These are phyloP conservation scores for Globisporangium mamillatum DNA, from an alignment of 352 stramenopile genomes.

Conservation along the genomic window DNA sequence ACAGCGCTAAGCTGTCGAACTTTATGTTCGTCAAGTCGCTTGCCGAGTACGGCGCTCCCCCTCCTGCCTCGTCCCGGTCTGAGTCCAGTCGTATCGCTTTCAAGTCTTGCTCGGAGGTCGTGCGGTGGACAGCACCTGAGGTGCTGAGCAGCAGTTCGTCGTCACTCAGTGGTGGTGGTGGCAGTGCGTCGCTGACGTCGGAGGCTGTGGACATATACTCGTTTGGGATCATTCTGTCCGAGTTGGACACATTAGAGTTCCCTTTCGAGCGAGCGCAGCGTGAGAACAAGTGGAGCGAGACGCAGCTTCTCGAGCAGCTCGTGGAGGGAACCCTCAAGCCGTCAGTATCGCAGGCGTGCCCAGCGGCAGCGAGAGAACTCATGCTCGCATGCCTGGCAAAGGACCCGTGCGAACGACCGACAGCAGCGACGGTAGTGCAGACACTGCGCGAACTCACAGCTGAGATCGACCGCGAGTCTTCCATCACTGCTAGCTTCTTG, in stretches of 20 bases:
- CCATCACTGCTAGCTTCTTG: not conserved
- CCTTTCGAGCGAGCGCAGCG: slow-evolving; percentile 15
- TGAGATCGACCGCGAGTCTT: slow-evolving; percentile 7
- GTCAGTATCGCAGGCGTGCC: slow-evolving; percentile 6
- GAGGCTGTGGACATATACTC: slow-evolving; percentile 30
- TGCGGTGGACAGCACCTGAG: slow-evolving; percentile 20
- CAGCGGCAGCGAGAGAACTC: not conserved
- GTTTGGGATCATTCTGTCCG: slow-evolving; percentile 27
- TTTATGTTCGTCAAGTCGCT: slow-evolving; percentile 13
- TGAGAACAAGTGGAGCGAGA: slow-evolving; percentile 3
- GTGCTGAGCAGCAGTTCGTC: slow-evolving; percentile 11
- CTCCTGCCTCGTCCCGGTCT: slow-evolving; percentile 9
- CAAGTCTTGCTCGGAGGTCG: not conserved
- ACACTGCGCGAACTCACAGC: not conserved
- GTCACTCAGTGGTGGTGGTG: slow-evolving; percentile 19
- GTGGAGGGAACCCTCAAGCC: not conserved
- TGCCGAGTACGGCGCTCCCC: slow-evolving; percentile 17
- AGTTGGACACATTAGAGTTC: slow-evolving; percentile 18
- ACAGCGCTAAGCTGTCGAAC: slow-evolving; percentile 23
- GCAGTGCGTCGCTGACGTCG: slow-evolving; percentile 8
- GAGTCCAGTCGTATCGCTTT: not conserved
- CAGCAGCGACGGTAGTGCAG: slow-evolving; percentile 12
- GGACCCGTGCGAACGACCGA: slow-evolving; percentile 20
- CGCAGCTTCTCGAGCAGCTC: not conserved
- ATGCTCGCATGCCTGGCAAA: slow-evolving; percentile 19